Conservation (phyloP, 352 stramenopile species). For the Salisapilia sapeloensis region DNA sequence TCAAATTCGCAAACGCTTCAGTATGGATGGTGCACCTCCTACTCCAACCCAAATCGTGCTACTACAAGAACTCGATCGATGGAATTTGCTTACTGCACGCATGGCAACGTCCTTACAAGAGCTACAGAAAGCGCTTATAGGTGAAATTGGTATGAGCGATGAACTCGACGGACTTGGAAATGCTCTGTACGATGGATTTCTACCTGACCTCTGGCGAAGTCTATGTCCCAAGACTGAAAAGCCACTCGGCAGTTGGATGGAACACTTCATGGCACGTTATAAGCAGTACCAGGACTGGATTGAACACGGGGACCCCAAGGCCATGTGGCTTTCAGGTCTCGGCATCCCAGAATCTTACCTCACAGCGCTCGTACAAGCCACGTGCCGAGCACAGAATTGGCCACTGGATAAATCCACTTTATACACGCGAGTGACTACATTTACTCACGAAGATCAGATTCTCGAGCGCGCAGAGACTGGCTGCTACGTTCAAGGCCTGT, state of each 20-base stretch:
- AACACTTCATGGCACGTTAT: conserved; percentile 81
- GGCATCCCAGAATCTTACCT: conserved; percentile 93
- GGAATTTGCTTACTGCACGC: conserved; percentile 80
- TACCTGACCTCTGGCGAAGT: conserved; percentile 82
- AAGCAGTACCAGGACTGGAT: conserved; percentile 88
- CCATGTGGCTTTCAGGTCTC: conserved; percentile 90
- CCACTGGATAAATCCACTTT: conserved; percentile 90
- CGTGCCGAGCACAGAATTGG: conserved; percentile 87
- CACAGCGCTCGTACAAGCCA: conserved; percentile 90
- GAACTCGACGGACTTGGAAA: conserved; percentile 86
- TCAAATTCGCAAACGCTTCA: conserved; percentile 69
- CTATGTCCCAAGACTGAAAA: conserved; percentile 89
- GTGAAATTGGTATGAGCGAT: conserved; percentile 94
- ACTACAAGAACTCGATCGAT: conserved; percentile 90
- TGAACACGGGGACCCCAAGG: conserved; percentile 68
- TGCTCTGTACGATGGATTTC: conserved; percentile 86
- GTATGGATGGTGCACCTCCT: conserved; percentile 41
- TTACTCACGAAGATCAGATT: conserved; percentile 48
- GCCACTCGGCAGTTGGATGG: conserved; percentile 91
- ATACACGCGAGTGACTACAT: conserved; percentile 87
- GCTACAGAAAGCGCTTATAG: conserved; percentile 84
- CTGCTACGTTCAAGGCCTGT: conserved; percentile 86
- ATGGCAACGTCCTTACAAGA: conserved; percentile 81
- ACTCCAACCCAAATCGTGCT: conserved; percentile 86
- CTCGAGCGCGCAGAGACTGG: conserved; percentile 54